Evolutionary conservation across 1,284 basidiomycete species (phyloP).

Genomic region (Cyathus olla): DNA sequence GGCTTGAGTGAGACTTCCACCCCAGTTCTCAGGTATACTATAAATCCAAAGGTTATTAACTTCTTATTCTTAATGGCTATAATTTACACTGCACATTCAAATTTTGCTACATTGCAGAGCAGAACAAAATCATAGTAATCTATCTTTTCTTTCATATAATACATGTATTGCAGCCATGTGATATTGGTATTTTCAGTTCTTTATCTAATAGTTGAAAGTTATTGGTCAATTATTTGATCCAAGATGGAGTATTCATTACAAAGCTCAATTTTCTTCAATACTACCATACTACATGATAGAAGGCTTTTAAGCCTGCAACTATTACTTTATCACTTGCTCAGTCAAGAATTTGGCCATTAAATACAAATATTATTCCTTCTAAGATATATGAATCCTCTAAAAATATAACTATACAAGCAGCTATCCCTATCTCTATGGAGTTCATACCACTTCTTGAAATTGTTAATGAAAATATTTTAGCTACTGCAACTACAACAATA

Average conservation of each 20-base stretch:
- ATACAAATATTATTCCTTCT: constrained; percentile 28
- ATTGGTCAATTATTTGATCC: too few relatives aligned
- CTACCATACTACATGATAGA: constrained; percentile 31
- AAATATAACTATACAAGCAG: constrained; percentile 19
- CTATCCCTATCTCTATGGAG: constrained; percentile 9
- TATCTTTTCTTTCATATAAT: constrained; percentile 34
- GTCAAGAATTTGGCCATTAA: constrained; percentile 42
- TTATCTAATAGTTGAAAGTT: too few relatives aligned
- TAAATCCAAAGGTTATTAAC: constrained; percentile 21
- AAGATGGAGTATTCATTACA: constrained; percentile 4
- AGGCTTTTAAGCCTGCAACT: constrained; percentile 28
- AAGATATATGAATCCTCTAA: constrained; percentile 18
- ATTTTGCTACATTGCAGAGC: neutral
- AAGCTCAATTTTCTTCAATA: constrained; percentile 25
- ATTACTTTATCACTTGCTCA: constrained; percentile 41
- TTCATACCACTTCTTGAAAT: constrained; percentile 12
- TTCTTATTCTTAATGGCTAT: constrained; percentile 52
- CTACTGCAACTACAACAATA: neutral
- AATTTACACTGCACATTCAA: constrained; percentile 11
- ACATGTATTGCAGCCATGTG: neutral
- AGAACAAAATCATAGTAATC: constrained; percentile 16
- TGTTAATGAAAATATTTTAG: neutral
- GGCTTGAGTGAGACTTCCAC: constrained; percentile 45
- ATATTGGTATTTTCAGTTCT: too few relatives aligned
- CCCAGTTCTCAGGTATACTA: constrained; percentile 30